These are phyloP conservation scores for Heterobasidion irregulare DNA, from an alignment of 1,284 basidiomycete species.

Conservation along the genomic window DNA sequence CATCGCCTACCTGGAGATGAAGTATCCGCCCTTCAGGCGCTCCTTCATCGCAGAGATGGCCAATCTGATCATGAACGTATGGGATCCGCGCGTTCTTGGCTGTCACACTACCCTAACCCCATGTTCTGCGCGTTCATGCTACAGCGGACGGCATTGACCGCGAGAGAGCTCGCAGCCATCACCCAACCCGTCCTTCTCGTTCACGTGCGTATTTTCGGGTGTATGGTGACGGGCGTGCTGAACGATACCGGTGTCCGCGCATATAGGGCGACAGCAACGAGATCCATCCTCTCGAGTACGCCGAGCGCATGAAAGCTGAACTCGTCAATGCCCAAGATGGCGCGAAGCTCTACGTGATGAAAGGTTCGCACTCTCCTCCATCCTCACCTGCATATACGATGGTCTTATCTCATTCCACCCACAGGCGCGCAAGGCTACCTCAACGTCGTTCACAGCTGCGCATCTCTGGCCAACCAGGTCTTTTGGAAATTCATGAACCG, in stretches of 20 bases:
- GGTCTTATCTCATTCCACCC: not conserved
- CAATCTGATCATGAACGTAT: slow-evolving; percentile 51
- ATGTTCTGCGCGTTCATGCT: too few species aligned
- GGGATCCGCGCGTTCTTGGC: slow-evolving; percentile 13
- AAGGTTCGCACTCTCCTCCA: slow-evolving; percentile 33
- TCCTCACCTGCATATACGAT: not conserved
- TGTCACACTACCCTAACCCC: not conserved
- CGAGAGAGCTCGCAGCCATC: slow-evolving; percentile 38
- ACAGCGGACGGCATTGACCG: slow-evolving; percentile 27
- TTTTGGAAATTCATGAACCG: slow-evolving; percentile 53
- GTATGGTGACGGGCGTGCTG: not conserved
- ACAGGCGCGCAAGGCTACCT: slow-evolving; percentile 43
- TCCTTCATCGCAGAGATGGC: slow-evolving; percentile 34
- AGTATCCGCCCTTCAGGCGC: slow-evolving; percentile 12
- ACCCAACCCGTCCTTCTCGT: slow-evolving; percentile 62
- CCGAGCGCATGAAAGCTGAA: slow-evolving; percentile 41
- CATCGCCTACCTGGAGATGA: slow-evolving; percentile 10
- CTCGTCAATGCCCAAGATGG: slow-evolving; percentile 36
- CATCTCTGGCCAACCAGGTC: slow-evolving; percentile 59
- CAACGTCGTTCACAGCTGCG: slow-evolving; percentile 32
- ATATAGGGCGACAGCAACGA: slow-evolving; percentile 52
- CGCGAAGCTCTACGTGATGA: slow-evolving; percentile 46
- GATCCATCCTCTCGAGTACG: slow-evolving; percentile 45
- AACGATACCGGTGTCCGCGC: too few species aligned
- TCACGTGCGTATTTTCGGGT: slow-evolving; percentile 36